Base-by-base conservation (phyloP, 2,329 filamentous ascomycete genomes). In the Tolypocladium paradoxum region DNA sequence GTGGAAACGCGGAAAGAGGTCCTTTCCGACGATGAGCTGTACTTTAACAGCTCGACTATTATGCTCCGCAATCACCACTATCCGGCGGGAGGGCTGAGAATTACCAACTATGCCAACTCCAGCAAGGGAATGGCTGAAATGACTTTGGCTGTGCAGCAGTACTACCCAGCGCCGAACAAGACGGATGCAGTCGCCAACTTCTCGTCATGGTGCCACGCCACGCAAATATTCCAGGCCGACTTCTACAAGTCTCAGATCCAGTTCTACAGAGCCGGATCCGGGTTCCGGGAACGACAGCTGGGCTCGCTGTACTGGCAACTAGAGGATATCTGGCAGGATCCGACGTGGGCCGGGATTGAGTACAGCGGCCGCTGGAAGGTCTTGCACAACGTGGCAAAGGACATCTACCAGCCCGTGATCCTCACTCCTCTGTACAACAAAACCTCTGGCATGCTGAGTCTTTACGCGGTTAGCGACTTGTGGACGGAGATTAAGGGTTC, bases 231-330 rank as follows among this genome's bases (percentile, higher is more conserved):
- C 69, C 82, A 85, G 61, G 80, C 81, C 3, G 80, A 84, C 57
- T 78, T 78, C 62, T 84, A 84, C 64, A 76, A 75, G 40, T 73
- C 69, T 2, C 74, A 84, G 63, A 84, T 84, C 18, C 72, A 78
- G 51, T 84, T 79, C 65, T 85, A 85, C 60, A 74, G 82, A 6
- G 70, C 77, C 6, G 82, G 82, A 0, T 80, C 76, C 38, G 82
- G 79, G 0, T 61, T 75, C 58, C 76, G 74, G 0, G 76, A 84
- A 55, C 71, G 79, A 0, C 79, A 84, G 58, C 70, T 84, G 2
- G 82, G 81, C 0, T 75, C 73, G 12, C 62, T 85, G 6, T 84
- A 84, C 62, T 85, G 82, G 82, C 82, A 85, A 60, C 69, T 85
- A 1, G 80, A 85, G 58, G 82, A 85, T 59, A 77, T 82, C 54